These are phyloP conservation scores for Leavenworthia alabamica DNA, from an alignment of 345 rosid genomes.

Conservation along the genomic window DNA sequence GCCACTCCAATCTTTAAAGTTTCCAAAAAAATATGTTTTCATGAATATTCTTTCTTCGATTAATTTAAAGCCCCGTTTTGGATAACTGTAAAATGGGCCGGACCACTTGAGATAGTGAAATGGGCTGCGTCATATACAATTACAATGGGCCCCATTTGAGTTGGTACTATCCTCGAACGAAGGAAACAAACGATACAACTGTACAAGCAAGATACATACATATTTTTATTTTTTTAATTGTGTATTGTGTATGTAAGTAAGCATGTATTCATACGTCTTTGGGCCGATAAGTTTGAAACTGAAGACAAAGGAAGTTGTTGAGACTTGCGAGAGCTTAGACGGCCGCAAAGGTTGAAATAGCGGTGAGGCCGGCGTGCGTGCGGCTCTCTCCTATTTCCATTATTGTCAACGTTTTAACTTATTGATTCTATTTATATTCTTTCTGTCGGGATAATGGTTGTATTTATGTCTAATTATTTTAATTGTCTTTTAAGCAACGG, in stretches of 20 bases:
- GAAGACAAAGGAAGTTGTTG: conserved; percentile 9
- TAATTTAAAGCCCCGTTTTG: not conserved
- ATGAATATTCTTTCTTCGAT: too few relatives aligned
- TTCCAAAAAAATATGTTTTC: too few relatives aligned
- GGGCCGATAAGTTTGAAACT: conserved; percentile 26
- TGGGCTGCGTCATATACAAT: not conserved
- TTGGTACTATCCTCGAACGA: not conserved
- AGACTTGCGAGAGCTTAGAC: conserved; percentile 23
- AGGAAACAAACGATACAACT: too few relatives aligned
- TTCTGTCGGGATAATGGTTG: not conserved
- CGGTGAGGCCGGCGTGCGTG: conserved; percentile 26
- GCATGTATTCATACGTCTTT: conserved; percentile 9
- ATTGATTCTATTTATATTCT: not conserved
- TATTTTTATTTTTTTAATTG: not conserved
- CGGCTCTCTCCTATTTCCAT: conserved; percentile 6
- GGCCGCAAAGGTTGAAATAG: conserved; percentile 36
- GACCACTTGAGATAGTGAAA: not conserved
- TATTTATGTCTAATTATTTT: not conserved
- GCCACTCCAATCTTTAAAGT: not conserved
- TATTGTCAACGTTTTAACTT: conserved; percentile 8
- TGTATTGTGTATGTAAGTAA: not conserved
- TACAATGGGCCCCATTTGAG: too few relatives aligned
- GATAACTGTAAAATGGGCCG: conserved; percentile 1
- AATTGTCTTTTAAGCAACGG: conserved; percentile 7
- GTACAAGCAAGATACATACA: not conserved